These are phyloP conservation scores for Fusarium fracticaudum DNA, from an alignment of 2,329 filamentous ascomycete species.

Conservation along the genomic window DNA sequence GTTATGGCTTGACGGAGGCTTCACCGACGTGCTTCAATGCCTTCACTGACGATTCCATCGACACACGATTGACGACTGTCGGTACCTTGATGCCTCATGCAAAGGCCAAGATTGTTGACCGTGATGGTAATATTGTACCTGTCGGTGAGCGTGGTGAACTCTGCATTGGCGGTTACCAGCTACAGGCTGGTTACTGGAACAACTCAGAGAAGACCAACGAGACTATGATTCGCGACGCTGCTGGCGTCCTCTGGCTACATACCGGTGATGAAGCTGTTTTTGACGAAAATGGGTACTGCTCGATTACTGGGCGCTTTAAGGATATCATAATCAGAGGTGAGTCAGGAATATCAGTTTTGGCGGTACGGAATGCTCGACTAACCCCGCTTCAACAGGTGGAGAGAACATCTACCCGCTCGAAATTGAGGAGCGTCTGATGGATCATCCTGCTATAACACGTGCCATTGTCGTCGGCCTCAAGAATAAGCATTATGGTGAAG, in stretches of 20 bases:
- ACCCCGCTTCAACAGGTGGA: conserved; percentile 60
- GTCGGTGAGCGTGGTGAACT: conserved; percentile 77
- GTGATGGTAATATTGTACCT: conserved; percentile 71
- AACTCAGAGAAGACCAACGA: conserved; percentile 79
- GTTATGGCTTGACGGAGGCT: conserved; percentile 80
- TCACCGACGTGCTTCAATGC: conserved; percentile 85
- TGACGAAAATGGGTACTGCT: conserved; percentile 74
- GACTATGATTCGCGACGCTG: conserved; percentile 62
- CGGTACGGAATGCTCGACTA: conserved; percentile 32
- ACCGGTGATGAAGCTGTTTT: conserved; percentile 77
- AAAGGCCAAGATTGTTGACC: conserved; percentile 80
- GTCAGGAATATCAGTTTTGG: conserved; percentile 5
- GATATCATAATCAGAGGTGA: conserved; percentile 79
- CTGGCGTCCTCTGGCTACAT: conserved; percentile 68
- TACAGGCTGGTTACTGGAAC: conserved; percentile 74
- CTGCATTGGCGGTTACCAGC: conserved; percentile 80
- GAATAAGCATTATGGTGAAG: conserved; percentile 77
- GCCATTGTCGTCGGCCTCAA: conserved; percentile 77
- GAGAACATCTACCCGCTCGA: conserved; percentile 80
- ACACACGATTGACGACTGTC: conserved; percentile 74
- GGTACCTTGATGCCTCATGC: conserved; percentile 81
- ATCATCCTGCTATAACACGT: conserved; percentile 68
- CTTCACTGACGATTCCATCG: conserved; percentile 75
- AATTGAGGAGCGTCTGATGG: conserved; percentile 76
- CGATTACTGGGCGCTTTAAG: conserved; percentile 80